Evolutionary conservation across 2,329 filamentous ascomycete species (phyloP), one percentile per base, ranked within the genome.

Genomic region (Monosporascus sp.): DNA sequence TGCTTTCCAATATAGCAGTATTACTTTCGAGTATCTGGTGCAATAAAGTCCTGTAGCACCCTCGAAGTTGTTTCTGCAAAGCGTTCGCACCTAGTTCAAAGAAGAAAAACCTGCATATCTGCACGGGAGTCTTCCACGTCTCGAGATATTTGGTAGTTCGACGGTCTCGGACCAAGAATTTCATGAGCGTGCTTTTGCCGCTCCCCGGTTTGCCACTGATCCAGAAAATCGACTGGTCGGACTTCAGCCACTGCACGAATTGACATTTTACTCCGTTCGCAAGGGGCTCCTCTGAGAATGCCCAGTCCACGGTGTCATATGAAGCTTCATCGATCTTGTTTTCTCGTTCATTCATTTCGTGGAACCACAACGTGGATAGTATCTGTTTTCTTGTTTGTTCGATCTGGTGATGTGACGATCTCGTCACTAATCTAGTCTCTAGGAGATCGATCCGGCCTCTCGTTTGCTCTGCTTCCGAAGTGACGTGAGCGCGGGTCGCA

Each of bases 151-250:
- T 7, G 7, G 22, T 48, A 4, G 51, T 58, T 26, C 40, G 53
- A 22, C n/a, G 22, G 44, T 51, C 22, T 14, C 31, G 37, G 8
- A 46, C 37, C 20, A 58, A 18, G 37, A 35, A 47, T 28, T 56
- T 60, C 40, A 58, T 53, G 24, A 60, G 55, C 1, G 58, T 62
- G 35, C 55, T 59, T 51, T 62, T 62, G 7, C 60, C 60, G 17
- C 57, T 55, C 3, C 60, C 59, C 18, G 60, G 41, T 14, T 56
- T 56, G 15, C 60, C 60, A 31, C 52, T 57, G 40, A 62, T 55
- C 57, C 58, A 62, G 48, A 59, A 62, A 17, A 57, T 35, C 11
- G 50, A 6, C 3, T 45, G 2, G 15, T 55, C 52, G 40, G 58
- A 56, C n/a, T 50, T 45, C 0, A 61, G 50, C 55, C 58, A 61